Percentiles rank a stretch among this genome's conserved stretches.
Conservation (phyloP, 2,329 filamentous ascomycete genomes). For the Arthroderma sp. region DNA sequence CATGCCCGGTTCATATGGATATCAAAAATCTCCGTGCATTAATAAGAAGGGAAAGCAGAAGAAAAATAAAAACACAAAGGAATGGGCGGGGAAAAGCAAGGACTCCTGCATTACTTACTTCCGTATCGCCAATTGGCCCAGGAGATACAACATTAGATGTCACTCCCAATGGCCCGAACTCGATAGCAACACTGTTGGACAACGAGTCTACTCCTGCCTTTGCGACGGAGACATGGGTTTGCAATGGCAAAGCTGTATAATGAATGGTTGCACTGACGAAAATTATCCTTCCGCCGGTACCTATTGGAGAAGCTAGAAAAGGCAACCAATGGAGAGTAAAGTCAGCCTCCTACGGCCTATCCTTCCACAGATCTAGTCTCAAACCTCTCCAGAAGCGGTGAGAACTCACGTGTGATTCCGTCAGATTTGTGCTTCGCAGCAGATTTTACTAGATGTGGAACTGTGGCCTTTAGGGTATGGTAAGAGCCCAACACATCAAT, state of each 20-base stretch:
- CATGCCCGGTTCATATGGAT: too few species aligned
- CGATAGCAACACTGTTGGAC: slow-evolving; percentile 64
- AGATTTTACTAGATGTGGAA: slow-evolving; percentile 70
- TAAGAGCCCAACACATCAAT: slow-evolving; percentile 91
- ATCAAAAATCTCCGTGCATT: background rate
- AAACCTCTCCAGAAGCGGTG: background rate
- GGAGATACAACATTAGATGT: slow-evolving; percentile 83
- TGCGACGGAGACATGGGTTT: slow-evolving; percentile 79
- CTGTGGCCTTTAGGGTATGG: slow-evolving; percentile 85
- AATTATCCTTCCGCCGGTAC: slow-evolving; percentile 69
- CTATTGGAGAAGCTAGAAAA: slow-evolving; percentile 27
- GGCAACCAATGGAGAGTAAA: slow-evolving; percentile 11
- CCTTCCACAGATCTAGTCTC: too few species aligned
- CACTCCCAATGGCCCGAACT: slow-evolving; percentile 77
- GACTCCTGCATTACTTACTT: slow-evolving; percentile 28
- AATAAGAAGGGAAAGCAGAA: background rate
- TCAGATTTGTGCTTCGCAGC: slow-evolving; percentile 49
- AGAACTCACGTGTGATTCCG: slow-evolving; percentile 36
- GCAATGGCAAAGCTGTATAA: slow-evolving; percentile 72
- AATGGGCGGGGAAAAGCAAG: background rate
- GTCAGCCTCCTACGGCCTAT: background rate
- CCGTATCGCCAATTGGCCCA: slow-evolving; percentile 73
- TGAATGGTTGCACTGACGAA: slow-evolving; percentile 87
- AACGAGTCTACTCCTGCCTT: slow-evolving; percentile 86
- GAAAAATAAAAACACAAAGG: background rate